Conservation (phyloP, 208 protist species). For the Balamuthia mandrillaris region DNA sequence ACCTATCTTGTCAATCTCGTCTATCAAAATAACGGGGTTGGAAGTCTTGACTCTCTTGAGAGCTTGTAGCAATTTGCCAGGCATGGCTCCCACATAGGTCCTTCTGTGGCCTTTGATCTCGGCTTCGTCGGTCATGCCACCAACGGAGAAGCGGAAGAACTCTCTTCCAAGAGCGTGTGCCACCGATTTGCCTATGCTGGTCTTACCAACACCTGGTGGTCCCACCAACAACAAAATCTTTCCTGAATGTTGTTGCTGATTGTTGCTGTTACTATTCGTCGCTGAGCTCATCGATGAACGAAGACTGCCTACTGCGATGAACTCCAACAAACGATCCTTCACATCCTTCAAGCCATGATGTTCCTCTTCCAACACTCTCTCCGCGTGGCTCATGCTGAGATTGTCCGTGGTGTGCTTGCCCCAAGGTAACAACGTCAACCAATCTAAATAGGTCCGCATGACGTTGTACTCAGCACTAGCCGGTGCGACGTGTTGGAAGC, state of each 20-base stretch:
- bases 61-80: constrained; percentile 81
- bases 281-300: constrained; percentile 48
- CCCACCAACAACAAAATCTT: constrained; percentile 83
- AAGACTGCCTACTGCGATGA: constrained; percentile 78
- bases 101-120: constrained; percentile 85
- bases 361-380: constrained; percentile 64
- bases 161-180: constrained; percentile 57
- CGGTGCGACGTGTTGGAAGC: too few species aligned
- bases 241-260: constrained; percentile 33
- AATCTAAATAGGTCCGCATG: constrained; percentile 83
- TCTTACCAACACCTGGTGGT: constrained; percentile 77
- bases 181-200: constrained; percentile 78
- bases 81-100: constrained; percentile 80
- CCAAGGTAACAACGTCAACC: constrained; percentile 78
- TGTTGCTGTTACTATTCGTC: not conserved
- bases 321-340: constrained; percentile 84
- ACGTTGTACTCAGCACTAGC: constrained; percentile 42
- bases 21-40: constrained; percentile 87
- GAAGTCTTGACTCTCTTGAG: constrained; percentile 69
- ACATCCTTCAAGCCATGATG: constrained; percentile 81
- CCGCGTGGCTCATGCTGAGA: constrained; percentile 64
- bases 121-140: constrained; percentile 75
- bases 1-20: constrained; percentile 81
- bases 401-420: constrained; percentile 64
- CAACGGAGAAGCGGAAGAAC: constrained; percentile 81